These are phyloP conservation scores for Logfia minima DNA, from an alignment of 129 eudicot species.

Conservation along the genomic window DNA sequence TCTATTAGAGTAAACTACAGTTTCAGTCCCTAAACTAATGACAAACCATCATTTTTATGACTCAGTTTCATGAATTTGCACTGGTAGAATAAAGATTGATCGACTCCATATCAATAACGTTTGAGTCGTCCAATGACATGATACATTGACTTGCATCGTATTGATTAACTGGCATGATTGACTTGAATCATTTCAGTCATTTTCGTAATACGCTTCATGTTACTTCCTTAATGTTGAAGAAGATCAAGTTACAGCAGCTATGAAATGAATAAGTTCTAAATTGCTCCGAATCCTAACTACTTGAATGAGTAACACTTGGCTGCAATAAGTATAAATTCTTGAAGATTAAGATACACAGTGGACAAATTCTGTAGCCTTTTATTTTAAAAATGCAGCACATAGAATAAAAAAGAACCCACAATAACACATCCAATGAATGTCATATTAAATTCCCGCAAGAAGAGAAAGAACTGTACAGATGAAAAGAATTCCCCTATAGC, in stretches of 20 bases:
- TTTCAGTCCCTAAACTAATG: too few species aligned
- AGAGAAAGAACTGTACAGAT: constrained; percentile 30
- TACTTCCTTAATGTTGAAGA: background rate
- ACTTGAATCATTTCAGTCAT: too few species aligned
- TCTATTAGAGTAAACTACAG: too few species aligned
- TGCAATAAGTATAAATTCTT: background rate
- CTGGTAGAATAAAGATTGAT: background rate
- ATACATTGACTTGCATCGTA: too few species aligned
- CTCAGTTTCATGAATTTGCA: too few species aligned
- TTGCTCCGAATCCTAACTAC: background rate
- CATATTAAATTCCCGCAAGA: background rate
- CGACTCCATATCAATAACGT: background rate
- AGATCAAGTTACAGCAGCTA: background rate
- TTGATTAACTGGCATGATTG: too few species aligned
- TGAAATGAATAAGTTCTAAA: background rate
- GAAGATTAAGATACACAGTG: background rate
- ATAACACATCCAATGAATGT: constrained; percentile 9
- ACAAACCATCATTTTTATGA: too few species aligned
- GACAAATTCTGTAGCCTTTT: background rate
- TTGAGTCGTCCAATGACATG: too few species aligned
- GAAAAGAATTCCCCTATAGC: constrained; percentile 9
- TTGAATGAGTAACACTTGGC: background rate
- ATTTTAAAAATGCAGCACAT: background rate
- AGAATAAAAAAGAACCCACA: background rate
- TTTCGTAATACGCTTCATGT: background rate